phyloP scores from a whole-genome alignment of 2,329 filamentous ascomycete genomes.

The Sphaerulina populicola region DNA sequence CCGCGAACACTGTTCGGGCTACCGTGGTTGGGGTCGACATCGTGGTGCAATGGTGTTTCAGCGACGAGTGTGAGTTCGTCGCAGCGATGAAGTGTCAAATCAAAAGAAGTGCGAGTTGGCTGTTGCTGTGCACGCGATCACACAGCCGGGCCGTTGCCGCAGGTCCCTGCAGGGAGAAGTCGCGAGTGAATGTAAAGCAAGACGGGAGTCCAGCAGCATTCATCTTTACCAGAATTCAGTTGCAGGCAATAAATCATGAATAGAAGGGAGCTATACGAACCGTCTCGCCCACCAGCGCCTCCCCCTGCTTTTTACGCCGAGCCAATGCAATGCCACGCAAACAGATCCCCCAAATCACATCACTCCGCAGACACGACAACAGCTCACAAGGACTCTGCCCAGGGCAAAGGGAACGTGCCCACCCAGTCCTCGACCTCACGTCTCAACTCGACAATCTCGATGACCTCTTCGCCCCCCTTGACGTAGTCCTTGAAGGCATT shows the following conservation, averaged over 20 bases:
- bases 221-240: not conserved
- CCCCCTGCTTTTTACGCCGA: not conserved
- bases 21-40: too few species aligned
- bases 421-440: slow-evolving; percentile 74
- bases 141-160: too few species aligned
- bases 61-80: too few species aligned
- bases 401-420: slow-evolving; percentile 63
- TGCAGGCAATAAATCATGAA: slow-evolving; percentile 1
- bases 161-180: too few species aligned
- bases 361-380: not conserved
- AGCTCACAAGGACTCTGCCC: slow-evolving; percentile 35
- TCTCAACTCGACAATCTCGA: slow-evolving; percentile 64
- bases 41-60: too few species aligned
- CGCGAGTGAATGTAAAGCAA: slow-evolving; percentile 7
- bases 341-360: too few species aligned
- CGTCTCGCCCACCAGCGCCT: not conserved
- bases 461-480: slow-evolving; percentile 57
- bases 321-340: too few species aligned
- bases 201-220: not conserved
- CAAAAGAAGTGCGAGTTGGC: too few species aligned
- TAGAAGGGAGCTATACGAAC: slow-evolving; percentile 8
- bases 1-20: too few species aligned
- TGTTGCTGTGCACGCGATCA: too few species aligned
- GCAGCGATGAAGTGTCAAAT: too few species aligned
- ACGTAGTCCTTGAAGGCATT: slow-evolving; percentile 62